Evolutionary conservation across 805 yeast genomes (phyloP), one percentile per base, ranked within the genome.

Genomic region (Metschnikowia proteae): DNA sequence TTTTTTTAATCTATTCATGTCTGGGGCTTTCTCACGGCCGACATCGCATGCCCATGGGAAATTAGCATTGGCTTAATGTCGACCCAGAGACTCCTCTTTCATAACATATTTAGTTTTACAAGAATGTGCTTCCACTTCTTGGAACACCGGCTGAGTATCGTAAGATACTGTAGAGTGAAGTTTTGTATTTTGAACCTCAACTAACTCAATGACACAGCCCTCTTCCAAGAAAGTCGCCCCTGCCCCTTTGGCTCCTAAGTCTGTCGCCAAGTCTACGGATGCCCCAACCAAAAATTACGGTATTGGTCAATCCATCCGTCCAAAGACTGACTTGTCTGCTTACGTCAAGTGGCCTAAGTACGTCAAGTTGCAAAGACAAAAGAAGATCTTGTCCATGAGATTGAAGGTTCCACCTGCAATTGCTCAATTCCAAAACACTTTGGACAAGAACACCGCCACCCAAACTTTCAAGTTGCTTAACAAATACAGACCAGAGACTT

Each of bases 301-400:
- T 78, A 86, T 94, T 67, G 99, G 99, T 68, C 98, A 94, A 81
- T 79, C 85, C 60, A 67, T 92, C 65, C 98, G 92, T 79, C 96
- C 84, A 90, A 89, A 86, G 82, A 85, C 92, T 79, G 88, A 94
- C 85, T 83, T 94, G 71, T 80, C 96, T 55, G 90, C 98, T 78
- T 91, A 88, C 75, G 98, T 92, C 71, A 94, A 87, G 79, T 94
- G 99, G 99, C 99, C 99, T 72, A 94, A 86, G 78, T 90, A 92
- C 74, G 95, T 92, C 64, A 88, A 96, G 80, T 81, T 94, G 65
- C 99, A 92, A 82, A 91, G 99, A 84, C 98, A 94, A 80, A 94
- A 86, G 86, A 92, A 92, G 84, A 86, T 92, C 74, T 82, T 92
- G 74, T 79, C 84, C 67, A 74, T 91, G 76, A 91, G 99, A 86